Evolutionary conservation across 106 monocot species (phyloP).

Genomic region (Cymbidium sinense): DNA sequence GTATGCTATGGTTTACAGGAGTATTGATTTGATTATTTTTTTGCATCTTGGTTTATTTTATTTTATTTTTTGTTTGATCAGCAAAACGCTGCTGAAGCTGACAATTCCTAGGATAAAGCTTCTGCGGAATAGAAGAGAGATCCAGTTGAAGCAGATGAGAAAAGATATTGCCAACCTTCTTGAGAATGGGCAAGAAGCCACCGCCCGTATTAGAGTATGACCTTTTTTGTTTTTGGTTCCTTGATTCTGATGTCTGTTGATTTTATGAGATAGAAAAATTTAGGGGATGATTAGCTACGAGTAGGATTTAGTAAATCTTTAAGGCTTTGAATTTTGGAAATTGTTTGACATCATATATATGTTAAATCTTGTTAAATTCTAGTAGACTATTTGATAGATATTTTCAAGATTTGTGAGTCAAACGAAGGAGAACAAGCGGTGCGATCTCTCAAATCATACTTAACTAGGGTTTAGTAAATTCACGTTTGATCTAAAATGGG

Average conservation of each 20-base stretch:
- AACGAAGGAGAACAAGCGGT: too few relatives aligned
- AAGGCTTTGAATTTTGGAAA: too few relatives aligned
- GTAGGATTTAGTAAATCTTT: too few relatives aligned
- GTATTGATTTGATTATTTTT: background rate
- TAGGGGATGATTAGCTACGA: too few relatives aligned
- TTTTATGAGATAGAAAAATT: too few relatives aligned
- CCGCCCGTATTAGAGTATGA: conserved; percentile 79
- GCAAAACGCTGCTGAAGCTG: conserved; percentile 97
- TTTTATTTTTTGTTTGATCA: conserved; percentile 13
- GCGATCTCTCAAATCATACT: too few relatives aligned
- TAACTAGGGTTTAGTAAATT: too few relatives aligned
- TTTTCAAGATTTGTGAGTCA: too few relatives aligned
- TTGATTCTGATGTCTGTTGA: background rate
- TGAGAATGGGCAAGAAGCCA: conserved; percentile 88
- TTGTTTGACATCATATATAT: too few relatives aligned
- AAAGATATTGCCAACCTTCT: conserved; percentile 91
- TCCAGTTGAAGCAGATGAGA: conserved; percentile 93
- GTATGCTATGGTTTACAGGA: background rate
- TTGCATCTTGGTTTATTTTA: background rate
- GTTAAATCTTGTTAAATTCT: too few relatives aligned
- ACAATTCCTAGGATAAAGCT: conserved; percentile 93
- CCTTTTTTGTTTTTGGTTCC: background rate
- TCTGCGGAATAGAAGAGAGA: conserved; percentile 82
- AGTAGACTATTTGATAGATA: too few relatives aligned
- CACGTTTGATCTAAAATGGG: too few relatives aligned